Base-by-base conservation (phyloP, 176 grass and related monocot species). In the Musa troglodytarum region DNA sequence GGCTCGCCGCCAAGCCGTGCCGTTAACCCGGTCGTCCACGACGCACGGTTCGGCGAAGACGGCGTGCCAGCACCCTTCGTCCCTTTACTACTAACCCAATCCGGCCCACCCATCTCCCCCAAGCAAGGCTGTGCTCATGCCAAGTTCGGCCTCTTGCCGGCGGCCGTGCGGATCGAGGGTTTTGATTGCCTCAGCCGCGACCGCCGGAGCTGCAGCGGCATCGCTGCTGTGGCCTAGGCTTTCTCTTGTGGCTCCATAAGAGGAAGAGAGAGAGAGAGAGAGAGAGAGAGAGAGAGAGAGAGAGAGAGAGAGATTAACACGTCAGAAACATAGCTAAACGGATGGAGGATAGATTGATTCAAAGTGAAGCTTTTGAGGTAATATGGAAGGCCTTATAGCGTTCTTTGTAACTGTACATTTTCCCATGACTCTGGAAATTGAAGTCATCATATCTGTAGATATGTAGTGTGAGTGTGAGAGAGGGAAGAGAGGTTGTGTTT, bases 111-210 rank as follows among this genome's bases (percentile, higher is more conserved):
- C 10, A 82, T 79, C 69, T 88, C 90, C 49, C 83, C 90, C 19
- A 85, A 79, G 12, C 87, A 87, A 67, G 70, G 17, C 7, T 79
- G 94, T 24, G 82, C 76, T 9, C 79, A 54, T 6, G 25, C 74
- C 19, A 87, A 89, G 65, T 88, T 86, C 43, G 61, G 78, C 25
- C 86, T 88, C 82, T 78, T 87, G 82, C 90, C 90, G 52, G 90
- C 94, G 1, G 77, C 81, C 6, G 88, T 97, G 11, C 88, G 90
- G 68, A 66, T 98, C 21, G 94, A 98, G 90, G 94, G 94, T 87
- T 98, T 98, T 91, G 88, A 98, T 80, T 98, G 94, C 90, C 90
- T 98, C 87, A 88, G 80, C 10, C 65, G 73, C 52, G 85, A 80
- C 83, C 65, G 87, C 26, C 63, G 83, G 57, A 81, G 84, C 8